Base-by-base conservation (phyloP, 805 yeast genomes). In the Pichia pseudocactophila region DNA sequence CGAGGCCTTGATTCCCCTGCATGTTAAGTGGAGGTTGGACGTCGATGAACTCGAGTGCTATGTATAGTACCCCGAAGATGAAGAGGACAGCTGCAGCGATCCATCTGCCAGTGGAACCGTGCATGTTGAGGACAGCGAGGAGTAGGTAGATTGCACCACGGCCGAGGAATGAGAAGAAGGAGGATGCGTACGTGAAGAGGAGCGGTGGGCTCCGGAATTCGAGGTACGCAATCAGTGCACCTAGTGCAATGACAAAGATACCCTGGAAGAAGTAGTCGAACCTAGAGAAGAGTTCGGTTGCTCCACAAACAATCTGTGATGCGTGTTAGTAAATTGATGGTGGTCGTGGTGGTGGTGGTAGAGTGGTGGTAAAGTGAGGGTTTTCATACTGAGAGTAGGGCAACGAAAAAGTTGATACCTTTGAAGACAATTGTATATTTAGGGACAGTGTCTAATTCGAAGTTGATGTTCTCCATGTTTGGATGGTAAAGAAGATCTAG, bases 21-120 rank as follows among this genome's bases (percentile, higher is more conserved):
- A 87, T 85, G 63, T 82, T 85, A 44, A 75, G 82, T 16, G 96
- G 96, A 25, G 88, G 82, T 41, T 83, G 80, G 34, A 85, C 67
- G 46, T 82, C 74, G 22, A 83, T 61, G 39, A 82, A 80, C 61
- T 86, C 92, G 54, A 86, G 69, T 1, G 63, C 74, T 38, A 71
- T 57, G 61, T 69, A 86, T 3, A 62, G 73, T 18, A 76, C 56
- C 25, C 95, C 96, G 19, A 78, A 60, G 2, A 76, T 33, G 32
- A 76, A 70, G n/a, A 84, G 65, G 12, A 82, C 39, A 9, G 80
- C 48, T 2, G 81, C 80, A n/a, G 76, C 65, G 34, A 84, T 57
- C 31, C 74, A 54, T 50, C 87, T 71, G 47, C 83, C 62, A 13
- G 46, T 40, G 41, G 78, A 71, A 8, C 75, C 80, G 41, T 67